Percentiles rank a stretch among this genome's conserved stretches.
Evolutionary conservation across 2,329 filamentous ascomycete species (phyloP).

Genomic region (Sclerotinia trifoliorum): DNA sequence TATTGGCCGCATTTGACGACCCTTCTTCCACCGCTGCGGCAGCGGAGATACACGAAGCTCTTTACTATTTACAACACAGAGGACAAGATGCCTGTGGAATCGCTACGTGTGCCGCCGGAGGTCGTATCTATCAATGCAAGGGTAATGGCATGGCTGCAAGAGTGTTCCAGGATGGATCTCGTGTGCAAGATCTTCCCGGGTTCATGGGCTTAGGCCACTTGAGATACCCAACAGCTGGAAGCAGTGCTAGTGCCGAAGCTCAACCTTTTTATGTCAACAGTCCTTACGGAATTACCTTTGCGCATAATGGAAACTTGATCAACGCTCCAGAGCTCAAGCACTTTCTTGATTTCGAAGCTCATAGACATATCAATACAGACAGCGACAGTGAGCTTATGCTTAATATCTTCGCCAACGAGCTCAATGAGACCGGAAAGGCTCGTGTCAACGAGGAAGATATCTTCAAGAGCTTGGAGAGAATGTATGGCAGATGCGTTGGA

Average conservation of each 20-base stretch:
- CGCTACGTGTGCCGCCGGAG: constrained; percentile 69
- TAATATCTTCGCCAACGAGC: constrained; percentile 82
- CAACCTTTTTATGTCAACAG: constrained; percentile 92
- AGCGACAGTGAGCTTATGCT: constrained; percentile 85
- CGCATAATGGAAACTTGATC: constrained; percentile 87
- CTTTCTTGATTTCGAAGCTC: constrained; percentile 46
- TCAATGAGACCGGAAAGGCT: constrained; percentile 77
- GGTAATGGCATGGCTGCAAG: constrained; percentile 83
- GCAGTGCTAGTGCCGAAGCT: constrained; percentile 77
- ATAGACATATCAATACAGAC: constrained; percentile 66
- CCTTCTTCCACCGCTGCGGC: constrained; percentile 52
- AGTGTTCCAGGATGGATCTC: constrained; percentile 78
- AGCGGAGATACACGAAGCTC: constrained; percentile 65
- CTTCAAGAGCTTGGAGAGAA: constrained; percentile 67
- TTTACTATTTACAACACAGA: constrained; percentile 70
- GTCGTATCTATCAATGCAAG: constrained; percentile 85
- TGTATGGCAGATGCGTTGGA: constrained; percentile 71
- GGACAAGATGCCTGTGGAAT: constrained; percentile 90
- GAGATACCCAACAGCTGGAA: constrained; percentile 86
- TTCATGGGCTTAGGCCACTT: constrained; percentile 86
- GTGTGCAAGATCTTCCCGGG: constrained; percentile 72
- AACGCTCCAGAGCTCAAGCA: constrained; percentile 66
- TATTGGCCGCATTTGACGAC: constrained; percentile 55
- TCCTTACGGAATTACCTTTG: constrained; percentile 77
- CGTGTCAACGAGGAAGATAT: constrained; percentile 77